phyloP scores from a whole-genome alignment of 805 yeast species.

The Starmera pachycereana region DNA sequence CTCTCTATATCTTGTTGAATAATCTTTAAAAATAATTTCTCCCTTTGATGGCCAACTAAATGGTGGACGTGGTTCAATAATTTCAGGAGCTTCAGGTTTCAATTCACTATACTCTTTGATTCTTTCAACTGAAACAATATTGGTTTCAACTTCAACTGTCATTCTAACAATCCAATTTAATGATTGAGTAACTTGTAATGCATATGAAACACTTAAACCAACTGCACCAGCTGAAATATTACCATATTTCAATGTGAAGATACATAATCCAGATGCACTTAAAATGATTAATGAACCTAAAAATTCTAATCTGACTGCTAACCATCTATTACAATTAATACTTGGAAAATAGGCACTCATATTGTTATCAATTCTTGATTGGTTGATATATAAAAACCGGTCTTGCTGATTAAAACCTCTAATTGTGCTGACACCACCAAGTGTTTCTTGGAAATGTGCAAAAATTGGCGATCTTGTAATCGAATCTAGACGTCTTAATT shows the following conservation, averaged over 20 bases:
- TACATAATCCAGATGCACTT: slow-evolving; percentile 75
- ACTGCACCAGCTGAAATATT: slow-evolving; percentile 78
- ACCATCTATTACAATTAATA: slow-evolving; percentile 92
- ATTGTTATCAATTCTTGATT: slow-evolving; percentile 69
- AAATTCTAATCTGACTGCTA: slow-evolving; percentile 88
- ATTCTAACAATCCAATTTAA: slow-evolving; percentile 48
- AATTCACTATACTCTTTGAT: slow-evolving; percentile 47
- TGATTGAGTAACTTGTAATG: slow-evolving; percentile 70
- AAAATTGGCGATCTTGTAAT: slow-evolving; percentile 71
- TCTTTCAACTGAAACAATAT: slow-evolving; percentile 59
- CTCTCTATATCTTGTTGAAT: slow-evolving; percentile 48
- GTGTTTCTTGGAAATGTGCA: slow-evolving; percentile 78
- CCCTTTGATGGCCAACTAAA: slow-evolving; percentile 48
- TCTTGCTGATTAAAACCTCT: slow-evolving; percentile 61
- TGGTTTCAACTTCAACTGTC: slow-evolving; percentile 55
- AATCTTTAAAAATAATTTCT: slow-evolving; percentile 35
- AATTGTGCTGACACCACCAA: slow-evolving; percentile 65
- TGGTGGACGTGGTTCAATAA: slow-evolving; percentile 37
- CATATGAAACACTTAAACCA: slow-evolving; percentile 89
- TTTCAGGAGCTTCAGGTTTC: slow-evolving; percentile 34
- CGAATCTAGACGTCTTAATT: slow-evolving; percentile 73
- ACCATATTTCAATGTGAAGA: slow-evolving; percentile 49
- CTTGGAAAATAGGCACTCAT: slow-evolving; percentile 91
- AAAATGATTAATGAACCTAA: slow-evolving; percentile 84
- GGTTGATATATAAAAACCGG: slow-evolving; percentile 56